phyloP scores from a whole-genome alignment of 1,139 yeast species.

The Sugiyamaella grinbergsii region DNA sequence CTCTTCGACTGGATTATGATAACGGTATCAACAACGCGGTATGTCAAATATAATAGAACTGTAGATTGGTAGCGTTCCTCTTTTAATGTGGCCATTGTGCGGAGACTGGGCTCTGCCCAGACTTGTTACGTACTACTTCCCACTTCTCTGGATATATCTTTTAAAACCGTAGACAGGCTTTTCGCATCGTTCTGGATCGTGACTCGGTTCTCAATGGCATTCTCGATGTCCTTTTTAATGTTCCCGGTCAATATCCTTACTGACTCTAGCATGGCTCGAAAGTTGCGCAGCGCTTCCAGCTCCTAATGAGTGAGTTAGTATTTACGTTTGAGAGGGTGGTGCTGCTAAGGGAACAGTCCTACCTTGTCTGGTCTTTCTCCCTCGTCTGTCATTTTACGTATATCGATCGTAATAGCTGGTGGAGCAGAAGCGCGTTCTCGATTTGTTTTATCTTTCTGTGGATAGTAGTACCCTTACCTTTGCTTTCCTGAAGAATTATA shows the following conservation, averaged over 20 bases:
- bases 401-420: too few relatives aligned
- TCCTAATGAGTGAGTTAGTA: too few relatives aligned
- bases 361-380: too few relatives aligned
- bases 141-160: slow-evolving; percentile 9
- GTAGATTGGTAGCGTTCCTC: too few relatives aligned
- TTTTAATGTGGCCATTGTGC: too few relatives aligned
- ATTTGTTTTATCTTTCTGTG: too few relatives aligned
- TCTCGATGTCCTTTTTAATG: slow-evolving; percentile 36
- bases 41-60: slow-evolving; percentile 30
- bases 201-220: slow-evolving; percentile 30
- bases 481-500: too few relatives aligned
- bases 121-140: not conserved
- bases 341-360: too few relatives aligned
- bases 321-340: too few relatives aligned
- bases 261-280: slow-evolving; percentile 33
- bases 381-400: too few relatives aligned
- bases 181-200: slow-evolving; percentile 23
- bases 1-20: slow-evolving; percentile 70
- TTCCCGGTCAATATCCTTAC: slow-evolving; percentile 31
- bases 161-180: slow-evolving; percentile 5
- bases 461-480: too few relatives aligned
- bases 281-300: slow-evolving; percentile 22
- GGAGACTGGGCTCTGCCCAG: slow-evolving; percentile 15
- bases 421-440: too few relatives aligned
- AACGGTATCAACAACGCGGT: slow-evolving; percentile 43